Conservation (phyloP, 345 rosid species). For the Bretschneidera sinensis region DNA sequence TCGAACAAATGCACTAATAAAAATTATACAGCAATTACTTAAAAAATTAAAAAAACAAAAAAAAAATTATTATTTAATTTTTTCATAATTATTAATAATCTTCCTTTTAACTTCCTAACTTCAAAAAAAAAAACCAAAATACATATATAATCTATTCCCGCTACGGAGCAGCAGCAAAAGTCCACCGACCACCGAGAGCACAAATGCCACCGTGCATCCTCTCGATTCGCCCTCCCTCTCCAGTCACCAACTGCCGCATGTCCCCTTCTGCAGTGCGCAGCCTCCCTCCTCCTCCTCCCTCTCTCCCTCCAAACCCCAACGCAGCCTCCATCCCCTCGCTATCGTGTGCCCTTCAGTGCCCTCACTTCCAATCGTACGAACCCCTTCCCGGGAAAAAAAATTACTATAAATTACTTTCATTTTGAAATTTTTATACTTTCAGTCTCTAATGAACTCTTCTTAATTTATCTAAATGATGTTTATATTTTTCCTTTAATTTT, state of each 20-base stretch:
- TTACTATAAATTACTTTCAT: no score
- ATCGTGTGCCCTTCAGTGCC: constrained; percentile 69
- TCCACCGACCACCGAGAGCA: constrained; percentile 16
- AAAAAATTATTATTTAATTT: no score
- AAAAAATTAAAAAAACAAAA: no score
- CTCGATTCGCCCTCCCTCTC: constrained; percentile 37
- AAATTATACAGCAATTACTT: no score
- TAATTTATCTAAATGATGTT: background rate
- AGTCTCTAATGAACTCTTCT: background rate
- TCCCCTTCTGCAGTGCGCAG: no score
- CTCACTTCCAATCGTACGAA: constrained; percentile 74
- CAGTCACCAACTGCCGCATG: constrained; percentile 46
- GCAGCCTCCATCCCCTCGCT: constrained; percentile 30
- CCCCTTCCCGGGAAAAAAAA: background rate
- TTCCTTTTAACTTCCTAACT: no score
- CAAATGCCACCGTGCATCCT: constrained; percentile 46
- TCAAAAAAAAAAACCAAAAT: no score
- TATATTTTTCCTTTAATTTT: no score
- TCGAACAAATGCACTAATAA: no score
- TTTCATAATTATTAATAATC: no score
- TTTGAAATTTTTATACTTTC: no score
- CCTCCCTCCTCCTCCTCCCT: no score
- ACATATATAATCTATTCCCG: constrained; percentile 52
- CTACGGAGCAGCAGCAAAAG: constrained; percentile 16
- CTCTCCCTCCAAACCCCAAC: constrained; percentile 19